Evolutionary conservation across 352 stramenopile species (phyloP), one percentile per base, ranked within the genome.

Genomic region (Thraustochytrium striatum): DNA sequence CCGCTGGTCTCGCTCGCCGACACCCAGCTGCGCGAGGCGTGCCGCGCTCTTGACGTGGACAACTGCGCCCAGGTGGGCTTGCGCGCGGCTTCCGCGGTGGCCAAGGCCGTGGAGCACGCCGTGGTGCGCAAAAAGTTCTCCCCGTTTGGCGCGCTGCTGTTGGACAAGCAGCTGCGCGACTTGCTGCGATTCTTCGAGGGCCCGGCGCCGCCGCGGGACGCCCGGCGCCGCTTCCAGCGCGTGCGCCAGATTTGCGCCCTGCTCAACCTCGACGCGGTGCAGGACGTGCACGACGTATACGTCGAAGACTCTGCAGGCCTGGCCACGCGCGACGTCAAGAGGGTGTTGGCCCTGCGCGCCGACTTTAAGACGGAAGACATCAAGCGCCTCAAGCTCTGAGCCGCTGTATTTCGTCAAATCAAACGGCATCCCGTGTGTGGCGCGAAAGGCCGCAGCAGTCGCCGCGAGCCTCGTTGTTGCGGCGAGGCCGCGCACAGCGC

Each of bases 311-410:
- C 59, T 8, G 25, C 28, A 5, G 65, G 30, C 32, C 50, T 75
- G n/a, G 65, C 43, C 36, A 58, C 32, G 32, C 32, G 52, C 7
- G 41, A 5, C 9, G 65, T 75, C 32, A 75, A 75, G 50, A 39
- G 65, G n/a, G 65, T 25, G 13, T 61, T 75, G 25, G 65, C 65
- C 16, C 65, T 75, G 2, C 65, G 65, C 21, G 65, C 52, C 21
- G 65, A 75, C 65, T 75, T 75, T 43, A 75, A 75, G 52, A 30
- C 43, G 35, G 65, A 75, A 25, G 65, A 75, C 52, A 75, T 75
- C 50, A 75, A 75, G 65, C 65, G 65, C 19, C 30, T 75, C 19
- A 75, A 75, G 32, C 41, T 75, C 16, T 75, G 36, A 75, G 25
- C 38, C 58, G 25, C 58, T 33, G 58, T n/a, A n/a, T n/a, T n/a